Conservation (phyloP, 2,329 filamentous ascomycete species). For the Aureobasidium sp. region DNA sequence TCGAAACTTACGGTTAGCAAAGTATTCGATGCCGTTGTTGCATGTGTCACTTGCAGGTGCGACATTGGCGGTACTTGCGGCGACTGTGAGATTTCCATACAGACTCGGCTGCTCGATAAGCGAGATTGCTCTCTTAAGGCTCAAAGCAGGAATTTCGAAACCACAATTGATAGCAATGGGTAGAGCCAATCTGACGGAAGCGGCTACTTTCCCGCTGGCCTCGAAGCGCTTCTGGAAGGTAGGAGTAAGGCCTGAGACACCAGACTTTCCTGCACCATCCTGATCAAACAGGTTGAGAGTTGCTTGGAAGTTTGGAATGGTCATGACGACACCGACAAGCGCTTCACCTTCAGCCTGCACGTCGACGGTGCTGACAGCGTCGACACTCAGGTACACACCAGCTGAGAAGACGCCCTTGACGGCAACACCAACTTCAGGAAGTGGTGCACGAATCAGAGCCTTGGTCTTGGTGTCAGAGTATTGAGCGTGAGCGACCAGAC, state of each 20-base stretch:
- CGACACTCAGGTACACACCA: background rate
- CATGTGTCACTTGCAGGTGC: conserved; percentile 3
- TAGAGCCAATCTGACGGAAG: background rate
- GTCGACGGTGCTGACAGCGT: background rate
- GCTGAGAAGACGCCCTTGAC: background rate
- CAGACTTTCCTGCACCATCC: background rate
- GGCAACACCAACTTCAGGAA: conserved; percentile 4
- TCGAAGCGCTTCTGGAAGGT: conserved; percentile 5
- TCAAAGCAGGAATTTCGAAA: background rate
- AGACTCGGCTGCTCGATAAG: conserved; percentile 6
- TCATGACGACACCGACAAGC: conserved; percentile 9
- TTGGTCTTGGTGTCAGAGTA: background rate
- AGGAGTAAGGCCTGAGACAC: background rate
- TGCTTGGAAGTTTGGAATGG: conserved; percentile 7
- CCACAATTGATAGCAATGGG: conserved; percentile 4
- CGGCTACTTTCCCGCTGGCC: background rate
- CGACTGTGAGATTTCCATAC: conserved; percentile 3
- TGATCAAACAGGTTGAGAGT: background rate
- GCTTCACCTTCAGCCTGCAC: background rate
- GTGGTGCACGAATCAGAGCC: background rate
- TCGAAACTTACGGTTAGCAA: background rate
- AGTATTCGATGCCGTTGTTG: conserved; percentile 9
- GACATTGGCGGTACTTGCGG: background rate
- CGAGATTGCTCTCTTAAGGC: background rate
- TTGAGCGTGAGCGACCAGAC: background rate